Evolutionary conservation across 1,284 basidiomycete genomes (phyloP), one percentile per base, ranked within the genome.

Genomic region (Stygiomarasmius scandens): DNA sequence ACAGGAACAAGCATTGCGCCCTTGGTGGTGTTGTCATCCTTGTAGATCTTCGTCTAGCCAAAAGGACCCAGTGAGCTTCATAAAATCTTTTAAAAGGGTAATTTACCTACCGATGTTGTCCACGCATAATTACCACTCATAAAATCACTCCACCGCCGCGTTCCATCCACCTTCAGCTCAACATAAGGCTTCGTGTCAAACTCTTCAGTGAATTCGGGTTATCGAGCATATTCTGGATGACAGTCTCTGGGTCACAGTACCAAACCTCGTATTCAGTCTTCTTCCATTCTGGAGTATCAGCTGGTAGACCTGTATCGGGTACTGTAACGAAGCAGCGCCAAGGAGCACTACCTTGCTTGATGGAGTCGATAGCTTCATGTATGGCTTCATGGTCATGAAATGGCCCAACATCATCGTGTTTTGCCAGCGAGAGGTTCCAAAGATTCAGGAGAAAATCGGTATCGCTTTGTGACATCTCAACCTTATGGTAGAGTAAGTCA

Each of bases 1-100:
- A 76, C 60, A 0, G 71, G 71, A 14, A 70, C 61, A 46, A 71
- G 67, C 58, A 71, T 58, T 65, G 3, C 64, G 54, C 2, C 73
- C 66, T 69, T 5, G 41, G 36, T 4, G 16, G 36, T 46, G 68
- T 59, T 12, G 61, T 20, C 16, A 56, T 55, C 44, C 67, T 64
- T 19, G 54, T 46, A 52, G 14, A 61, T 27, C 22, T 27, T 24
- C 8, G 38, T 54, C 54, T 49, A 23, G n/a, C 19, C 12, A 11
- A 19, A 11, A 4, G 41, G 6, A 55, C 2, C 14, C 12, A 27
- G n/a, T 38, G 20, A 36, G 48, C 8, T 9, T 12, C 19, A 27
- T 4, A 22, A 20, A 5, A n/a, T n/a, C n/a, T n/a, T n/a, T n/a
- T n/a, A n/a, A n/a, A n/a, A n/a, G n/a, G n/a, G n/a, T n/a, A n/a